These are phyloP conservation scores for Cyclostephanos invisitatus DNA, from an alignment of 108 stramenopile species.

Conservation along the genomic window DNA sequence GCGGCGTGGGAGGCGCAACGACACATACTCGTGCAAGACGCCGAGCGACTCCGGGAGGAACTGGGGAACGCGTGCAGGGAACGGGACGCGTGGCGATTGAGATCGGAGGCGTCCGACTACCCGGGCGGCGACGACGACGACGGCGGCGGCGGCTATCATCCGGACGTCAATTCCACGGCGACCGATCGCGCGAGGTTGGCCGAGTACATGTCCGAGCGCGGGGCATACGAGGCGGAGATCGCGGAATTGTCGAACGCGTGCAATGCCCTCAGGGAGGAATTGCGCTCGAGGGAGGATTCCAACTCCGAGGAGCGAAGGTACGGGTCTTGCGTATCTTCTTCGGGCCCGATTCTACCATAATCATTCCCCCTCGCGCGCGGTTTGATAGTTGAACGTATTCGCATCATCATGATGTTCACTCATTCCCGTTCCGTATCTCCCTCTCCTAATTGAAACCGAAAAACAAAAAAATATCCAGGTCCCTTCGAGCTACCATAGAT, in stretches of 20 bases:
- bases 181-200: conserved; percentile 53
- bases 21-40: conserved; percentile 81
- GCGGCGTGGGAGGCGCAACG: conserved; percentile 89
- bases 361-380: not conserved
- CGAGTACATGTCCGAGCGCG: conserved; percentile 76
- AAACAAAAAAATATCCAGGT: conserved; percentile 9
- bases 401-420: not conserved
- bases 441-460: not conserved
- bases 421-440: not conserved
- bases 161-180: conserved; percentile 29
- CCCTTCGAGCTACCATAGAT: conserved; percentile 55
- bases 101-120: conserved; percentile 51
- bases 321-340: not conserved
- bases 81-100: conserved; percentile 76
- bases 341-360: not conserved
- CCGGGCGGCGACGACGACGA: conserved; percentile 6
- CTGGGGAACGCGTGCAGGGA: conserved; percentile 70
- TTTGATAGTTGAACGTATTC: too few species aligned
- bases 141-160: conserved; percentile 1
- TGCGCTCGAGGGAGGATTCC: conserved; percentile 62
- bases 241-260: conserved; percentile 66
- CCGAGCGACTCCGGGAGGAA: conserved; percentile 72
- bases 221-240: conserved; percentile 87
- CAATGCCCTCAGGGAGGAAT: conserved; percentile 77
- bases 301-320: conserved; percentile 51